Conservation (phyloP, 148 eudicot genomes). For the Fagopyrum esculentum region DNA sequence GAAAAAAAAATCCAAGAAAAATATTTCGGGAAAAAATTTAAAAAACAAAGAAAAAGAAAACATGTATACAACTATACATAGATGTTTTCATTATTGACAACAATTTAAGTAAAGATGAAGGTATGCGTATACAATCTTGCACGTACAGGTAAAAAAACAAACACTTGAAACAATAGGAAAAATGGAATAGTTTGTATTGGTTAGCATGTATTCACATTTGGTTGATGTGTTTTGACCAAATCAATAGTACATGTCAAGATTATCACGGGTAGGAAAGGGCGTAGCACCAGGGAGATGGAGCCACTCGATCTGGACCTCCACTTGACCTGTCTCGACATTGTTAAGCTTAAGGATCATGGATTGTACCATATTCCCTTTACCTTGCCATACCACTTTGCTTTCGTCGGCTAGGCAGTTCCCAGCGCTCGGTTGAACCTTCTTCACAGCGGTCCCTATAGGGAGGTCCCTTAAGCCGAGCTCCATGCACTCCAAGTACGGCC, state of each 20-base stretch:
- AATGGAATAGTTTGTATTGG: too few species aligned
- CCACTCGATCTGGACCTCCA: constrained; percentile 32
- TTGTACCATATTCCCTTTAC: constrained; percentile 32
- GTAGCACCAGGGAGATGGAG: constrained; percentile 23
- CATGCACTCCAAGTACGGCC: constrained; percentile 30
- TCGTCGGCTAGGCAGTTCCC: constrained; percentile 32
- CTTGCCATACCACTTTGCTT: constrained; percentile 30
- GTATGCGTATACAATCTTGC: too few species aligned
- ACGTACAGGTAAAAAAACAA: too few species aligned
- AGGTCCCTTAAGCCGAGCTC: constrained; percentile 30
- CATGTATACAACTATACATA: too few species aligned
- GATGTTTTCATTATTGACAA: too few species aligned
- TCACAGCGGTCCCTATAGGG: constrained; percentile 30
- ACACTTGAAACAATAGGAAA: too few species aligned
- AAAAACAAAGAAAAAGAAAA: too few species aligned
- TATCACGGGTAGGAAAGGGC: neutral
- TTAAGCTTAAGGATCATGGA: constrained; percentile 27
- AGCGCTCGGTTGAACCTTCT: constrained; percentile 25
- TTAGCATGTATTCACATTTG: too few species aligned
- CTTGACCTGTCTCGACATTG: constrained; percentile 29
- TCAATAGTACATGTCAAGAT: constrained; percentile 8
- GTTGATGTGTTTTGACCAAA: neutral
- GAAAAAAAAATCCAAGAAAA: too few species aligned
- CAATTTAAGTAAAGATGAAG: too few species aligned
- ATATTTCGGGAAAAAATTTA: too few species aligned